These are phyloP conservation scores for Thalassiosira livingstoniorum DNA, from an alignment of 352 stramenopile genomes.

Conservation along the genomic window DNA sequence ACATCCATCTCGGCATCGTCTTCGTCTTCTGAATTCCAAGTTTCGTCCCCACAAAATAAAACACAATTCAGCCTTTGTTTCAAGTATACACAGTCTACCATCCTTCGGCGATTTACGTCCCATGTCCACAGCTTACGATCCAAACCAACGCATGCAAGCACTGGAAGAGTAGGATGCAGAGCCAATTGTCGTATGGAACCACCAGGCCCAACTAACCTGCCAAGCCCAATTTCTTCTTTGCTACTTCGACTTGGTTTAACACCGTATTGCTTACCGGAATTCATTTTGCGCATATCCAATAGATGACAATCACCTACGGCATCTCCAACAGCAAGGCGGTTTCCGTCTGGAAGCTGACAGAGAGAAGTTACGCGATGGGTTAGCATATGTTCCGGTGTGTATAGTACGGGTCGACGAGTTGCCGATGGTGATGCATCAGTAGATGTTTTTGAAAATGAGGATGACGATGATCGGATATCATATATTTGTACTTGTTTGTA, in stretches of 20 bases:
- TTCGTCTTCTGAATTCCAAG: constrained; percentile 56
- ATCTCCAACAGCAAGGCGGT: constrained; percentile 89
- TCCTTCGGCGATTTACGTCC: constrained; percentile 88
- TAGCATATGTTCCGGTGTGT: constrained; percentile 76
- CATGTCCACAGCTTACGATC: constrained; percentile 95
- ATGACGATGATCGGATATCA: constrained; percentile 73
- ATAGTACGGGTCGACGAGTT: constrained; percentile 82
- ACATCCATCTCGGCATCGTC: constrained; percentile 71
- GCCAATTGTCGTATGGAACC: constrained; percentile 91
- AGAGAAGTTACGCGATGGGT: constrained; percentile 75
- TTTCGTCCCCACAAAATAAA: constrained; percentile 89
- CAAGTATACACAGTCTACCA: constrained; percentile 85
- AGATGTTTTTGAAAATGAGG: neutral
- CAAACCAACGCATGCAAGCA: constrained; percentile 90
- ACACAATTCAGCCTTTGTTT: constrained; percentile 91
- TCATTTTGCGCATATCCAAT: constrained; percentile 90
- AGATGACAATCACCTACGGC: constrained; percentile 90
- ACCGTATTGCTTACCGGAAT: constrained; percentile 36
- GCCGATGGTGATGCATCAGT: neutral
- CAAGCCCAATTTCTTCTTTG: constrained; percentile 69
- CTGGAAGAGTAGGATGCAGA: constrained; percentile 90
- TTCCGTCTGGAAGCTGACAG: constrained; percentile 61
- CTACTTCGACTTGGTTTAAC: constrained; percentile 22
- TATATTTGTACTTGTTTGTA: constrained; percentile 84
- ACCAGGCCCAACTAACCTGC: constrained; percentile 89